A percentile compares a stretch with the other conserved stretches of the same genome.
These are phyloP conservation scores for Albugo laibachii DNA, from an alignment of 352 stramenopile species.

Conservation along the genomic window DNA sequence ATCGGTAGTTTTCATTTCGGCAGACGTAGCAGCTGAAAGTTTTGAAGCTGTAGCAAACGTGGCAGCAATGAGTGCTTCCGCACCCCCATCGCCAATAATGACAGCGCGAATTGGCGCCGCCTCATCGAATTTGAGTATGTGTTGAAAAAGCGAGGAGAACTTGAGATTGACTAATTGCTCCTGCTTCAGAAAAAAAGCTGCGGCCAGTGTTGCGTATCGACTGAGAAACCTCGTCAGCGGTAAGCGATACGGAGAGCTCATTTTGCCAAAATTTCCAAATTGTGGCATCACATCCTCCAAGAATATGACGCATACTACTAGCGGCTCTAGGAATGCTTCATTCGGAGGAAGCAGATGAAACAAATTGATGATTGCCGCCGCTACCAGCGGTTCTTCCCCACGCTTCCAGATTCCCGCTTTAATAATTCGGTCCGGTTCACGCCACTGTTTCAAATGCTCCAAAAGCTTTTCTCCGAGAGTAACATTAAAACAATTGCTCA, in stretches of 20 bases:
- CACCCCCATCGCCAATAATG: slow-evolving; percentile 72
- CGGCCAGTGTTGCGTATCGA: slow-evolving; percentile 64
- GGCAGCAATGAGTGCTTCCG: slow-evolving; percentile 79
- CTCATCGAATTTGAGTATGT: slow-evolving; percentile 84
- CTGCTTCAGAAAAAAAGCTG: slow-evolving; percentile 78
- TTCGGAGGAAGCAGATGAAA: slow-evolving; percentile 91
- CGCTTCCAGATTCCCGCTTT: slow-evolving; percentile 85
- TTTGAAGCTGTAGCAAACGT: slow-evolving; percentile 79
- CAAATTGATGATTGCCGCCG: slow-evolving; percentile 89
- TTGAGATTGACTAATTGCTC: slow-evolving; percentile 64
- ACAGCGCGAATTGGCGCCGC: slow-evolving; percentile 72
- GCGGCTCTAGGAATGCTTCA: slow-evolving; percentile 86
- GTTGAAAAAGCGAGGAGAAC: slow-evolving; percentile 88
- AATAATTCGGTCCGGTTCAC: slow-evolving; percentile 76
- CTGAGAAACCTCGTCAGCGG: slow-evolving; percentile 89
- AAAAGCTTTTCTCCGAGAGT: slow-evolving; percentile 94
- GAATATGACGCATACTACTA: slow-evolving; percentile 90
- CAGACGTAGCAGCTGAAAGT: slow-evolving; percentile 16
- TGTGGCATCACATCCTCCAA: slow-evolving; percentile 82
- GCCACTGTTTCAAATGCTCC: slow-evolving; percentile 90
- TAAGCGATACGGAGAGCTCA: slow-evolving; percentile 82
- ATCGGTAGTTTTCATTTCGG: slow-evolving; percentile 16
- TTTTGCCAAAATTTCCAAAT: slow-evolving; percentile 80
- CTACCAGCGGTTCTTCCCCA: slow-evolving; percentile 89
- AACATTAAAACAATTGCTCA: slow-evolving; percentile 96